Evolutionary conservation across 1,139 yeast genomes (phyloP).

Genomic region (Lodderomyces orthopsilosis): DNA sequence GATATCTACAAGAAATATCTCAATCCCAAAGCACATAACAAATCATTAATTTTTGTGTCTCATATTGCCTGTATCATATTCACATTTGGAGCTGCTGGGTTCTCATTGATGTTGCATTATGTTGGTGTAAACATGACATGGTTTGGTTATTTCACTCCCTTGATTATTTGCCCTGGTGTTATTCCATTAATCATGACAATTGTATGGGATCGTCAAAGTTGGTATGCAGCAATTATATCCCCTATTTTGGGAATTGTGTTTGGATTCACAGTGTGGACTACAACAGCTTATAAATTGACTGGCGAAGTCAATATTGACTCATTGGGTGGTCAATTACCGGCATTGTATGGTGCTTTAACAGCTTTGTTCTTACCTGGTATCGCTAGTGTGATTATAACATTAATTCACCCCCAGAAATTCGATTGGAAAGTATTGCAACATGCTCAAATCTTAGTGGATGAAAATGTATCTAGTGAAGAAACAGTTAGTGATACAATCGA

Average conservation of each 20-base stretch:
- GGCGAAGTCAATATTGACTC: conserved; percentile 57
- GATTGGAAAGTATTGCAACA: conserved; percentile 65
- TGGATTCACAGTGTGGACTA: conserved; percentile 67
- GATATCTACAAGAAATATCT: conserved; percentile 80
- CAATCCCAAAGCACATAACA: conserved; percentile 74
- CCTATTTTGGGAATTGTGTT: conserved; percentile 62
- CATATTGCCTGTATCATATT: conserved; percentile 63
- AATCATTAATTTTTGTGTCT: conserved; percentile 62
- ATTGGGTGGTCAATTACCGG: conserved; percentile 74
- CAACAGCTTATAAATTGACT: conserved; percentile 51
- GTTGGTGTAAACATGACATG: conserved; percentile 68
- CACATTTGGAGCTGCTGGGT: conserved; percentile 73
- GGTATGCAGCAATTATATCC: conserved; percentile 54
- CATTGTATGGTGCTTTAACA: conserved; percentile 83
- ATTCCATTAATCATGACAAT: conserved; percentile 71
- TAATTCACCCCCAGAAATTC: conserved; percentile 68
- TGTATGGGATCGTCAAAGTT: conserved; percentile 65
- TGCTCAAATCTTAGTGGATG: conserved; percentile 16
- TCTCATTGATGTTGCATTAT: conserved; percentile 75
- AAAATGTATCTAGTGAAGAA: too few relatives aligned
- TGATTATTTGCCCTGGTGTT: conserved; percentile 86
- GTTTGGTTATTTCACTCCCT: conserved; percentile 72
- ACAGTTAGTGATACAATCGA: too few relatives aligned
- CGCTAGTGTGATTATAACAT: conserved; percentile 61
- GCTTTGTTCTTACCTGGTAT: conserved; percentile 73